phyloP scores from a whole-genome alignment of 176 grass and related monocot genomes.

The barley (Hordeum vulgare) region MorexV3_pseudomolecules_assembly NC_058520.1:321861258-321861757 shows the following conservation, averaged over 20 bases:
- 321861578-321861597: constrained; percentile 99
- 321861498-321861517: constrained; percentile 69
- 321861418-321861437: constrained; percentile 38
- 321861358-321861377: constrained; percentile 92
- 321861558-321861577: constrained; percentile 89
- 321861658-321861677: constrained; percentile 85
- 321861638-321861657: constrained; percentile 92
- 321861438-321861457: constrained; percentile 73
- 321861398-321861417: constrained; percentile 79
- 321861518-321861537: constrained; percentile 75
- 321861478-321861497: constrained; percentile 92
- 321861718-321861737: constrained; percentile 99
- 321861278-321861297: constrained; percentile 92
- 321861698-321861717: constrained; percentile 97
- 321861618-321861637: constrained; percentile 96
- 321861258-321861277: constrained; percentile 83
- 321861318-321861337: constrained; percentile 93
- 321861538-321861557: constrained; percentile 59
- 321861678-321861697: constrained; percentile 97
- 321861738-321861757: constrained; percentile 93
- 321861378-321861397: constrained; percentile 75
- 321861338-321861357: constrained; percentile 88
- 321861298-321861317: constrained; percentile 87
- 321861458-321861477: constrained; percentile 93
- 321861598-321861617: constrained; percentile 97